Evolutionary conservation across 106 monocot species (phyloP).

Genomic region (Allium cepa): DNA sequence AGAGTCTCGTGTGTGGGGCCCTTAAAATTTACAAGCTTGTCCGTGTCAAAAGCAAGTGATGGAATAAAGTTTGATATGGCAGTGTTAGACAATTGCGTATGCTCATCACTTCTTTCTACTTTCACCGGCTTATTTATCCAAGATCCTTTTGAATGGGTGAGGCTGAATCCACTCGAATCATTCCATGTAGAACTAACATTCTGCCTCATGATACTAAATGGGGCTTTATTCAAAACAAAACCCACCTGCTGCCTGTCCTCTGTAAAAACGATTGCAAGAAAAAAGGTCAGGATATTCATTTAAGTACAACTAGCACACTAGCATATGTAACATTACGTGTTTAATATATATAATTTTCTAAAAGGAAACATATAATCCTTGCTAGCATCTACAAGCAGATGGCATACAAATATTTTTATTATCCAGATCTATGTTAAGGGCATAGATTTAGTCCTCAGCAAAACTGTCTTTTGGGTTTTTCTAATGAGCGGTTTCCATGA

Average conservation of each 20-base stretch:
- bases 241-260: constrained; percentile 58
- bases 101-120: constrained; percentile 18
- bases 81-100: constrained; percentile 24
- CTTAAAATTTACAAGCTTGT: constrained; percentile 46
- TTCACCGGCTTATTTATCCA: constrained; percentile 44
- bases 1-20: constrained; percentile 32
- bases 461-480: too few species aligned
- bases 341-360: too few species aligned
- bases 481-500: too few species aligned
- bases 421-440: too few species aligned
- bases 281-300: too few species aligned
- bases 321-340: too few species aligned
- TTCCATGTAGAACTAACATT: constrained; percentile 30
- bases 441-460: too few species aligned
- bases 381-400: too few species aligned
- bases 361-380: too few species aligned
- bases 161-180: constrained; percentile 35
- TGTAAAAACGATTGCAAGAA: constrained; percentile 8
- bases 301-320: too few species aligned
- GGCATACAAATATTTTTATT: too few species aligned
- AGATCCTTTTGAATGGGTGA: constrained; percentile 36
- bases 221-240: constrained; percentile 35
- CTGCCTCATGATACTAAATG: constrained; percentile 27
- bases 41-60: constrained; percentile 23
- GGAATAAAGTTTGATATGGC: constrained; percentile 21